phyloP scores from a whole-genome alignment of 2,329 filamentous ascomycete genomes.

The Fusarium illudens region DNA sequence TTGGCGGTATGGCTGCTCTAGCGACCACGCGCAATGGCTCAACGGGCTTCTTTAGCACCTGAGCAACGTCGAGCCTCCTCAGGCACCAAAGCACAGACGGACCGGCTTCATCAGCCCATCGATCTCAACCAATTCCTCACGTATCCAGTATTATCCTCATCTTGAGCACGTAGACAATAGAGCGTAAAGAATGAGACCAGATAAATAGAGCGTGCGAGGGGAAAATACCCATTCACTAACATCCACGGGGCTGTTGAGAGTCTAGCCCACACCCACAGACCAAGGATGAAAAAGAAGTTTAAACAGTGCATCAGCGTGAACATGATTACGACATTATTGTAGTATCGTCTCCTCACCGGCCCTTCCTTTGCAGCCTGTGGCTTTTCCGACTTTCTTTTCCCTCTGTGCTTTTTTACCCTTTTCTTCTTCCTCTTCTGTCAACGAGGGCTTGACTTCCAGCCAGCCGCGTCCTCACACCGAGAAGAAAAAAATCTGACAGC shows the following conservation, averaged over 20 bases:
- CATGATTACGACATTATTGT: slow-evolving; percentile 10
- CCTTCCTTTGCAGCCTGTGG: background rate
- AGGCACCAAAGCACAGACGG: slow-evolving; percentile 9
- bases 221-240: background rate
- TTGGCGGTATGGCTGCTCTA: background rate
- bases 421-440: background rate
- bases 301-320: slow-evolving; percentile 3
- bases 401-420: slow-evolving; percentile 10
- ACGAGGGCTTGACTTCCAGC: background rate
- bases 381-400: background rate
- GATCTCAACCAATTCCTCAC: background rate
- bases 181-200: background rate
- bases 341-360: slow-evolving; percentile 3
- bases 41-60: background rate
- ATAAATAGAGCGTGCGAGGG: background rate
- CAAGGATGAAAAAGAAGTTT: slow-evolving; percentile 4
- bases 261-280: slow-evolving; percentile 21
- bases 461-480: background rate
- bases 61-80: slow-evolving; percentile 1
- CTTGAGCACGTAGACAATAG: background rate
- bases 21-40: background rate
- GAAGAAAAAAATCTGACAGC: background rate
- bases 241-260: slow-evolving; percentile 19
- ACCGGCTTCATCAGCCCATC: background rate
- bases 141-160: no score